Base-by-base conservation (phyloP, 2,329 filamentous ascomycete genomes). In the Pseudocercospora crystallina region DNA sequence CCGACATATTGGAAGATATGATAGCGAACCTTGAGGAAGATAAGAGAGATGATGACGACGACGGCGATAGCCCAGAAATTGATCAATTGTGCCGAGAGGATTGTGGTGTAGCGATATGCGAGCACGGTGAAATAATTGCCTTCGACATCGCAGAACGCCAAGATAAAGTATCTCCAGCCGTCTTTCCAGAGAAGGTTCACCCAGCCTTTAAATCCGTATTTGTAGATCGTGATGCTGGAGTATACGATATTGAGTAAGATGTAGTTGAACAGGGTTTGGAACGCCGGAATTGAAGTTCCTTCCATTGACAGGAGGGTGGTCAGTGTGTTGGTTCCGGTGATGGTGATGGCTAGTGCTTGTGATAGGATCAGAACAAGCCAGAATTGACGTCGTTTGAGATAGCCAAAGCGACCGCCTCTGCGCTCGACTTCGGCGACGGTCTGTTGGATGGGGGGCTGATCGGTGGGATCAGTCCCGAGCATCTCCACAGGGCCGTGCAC, bases 51-150 rank as follows among this genome's bases (percentile, higher is more conserved):
- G 54, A 87, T 67, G 14, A 97, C 90, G 15, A 99, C 94, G 56
- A 92, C 85, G 43, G 95, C 89, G 61, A 99, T 97, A 62, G 91
- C 89, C 92, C 92, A 97, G 76, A 97, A 97, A 79, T 96, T 96
- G 74, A 99, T 90, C 45, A 99, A 81, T 77, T 97, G 91, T 12
- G 90, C 90, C 14, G 87, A 94, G 42, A 97, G 80, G 62, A 96
- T 86, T 65, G 91, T 96, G 47, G 92, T 96, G 77, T 95, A 85
- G 53, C 87, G 81, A 76, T 97, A 99, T 5, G 92, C 94, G 43
- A 96, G 80, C 43, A 99, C 92, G 64, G 91, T 91, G 69, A 97
- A 97, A 77, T 96, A 99, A 75, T 99, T 99, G 55, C 94, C 94
- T 73, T 96, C 82, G 43, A 97, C 92, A 67, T 99, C 94, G 61